Conservation (phyloP, 441 rosid species). For the Gossypium gossypioides region DNA sequence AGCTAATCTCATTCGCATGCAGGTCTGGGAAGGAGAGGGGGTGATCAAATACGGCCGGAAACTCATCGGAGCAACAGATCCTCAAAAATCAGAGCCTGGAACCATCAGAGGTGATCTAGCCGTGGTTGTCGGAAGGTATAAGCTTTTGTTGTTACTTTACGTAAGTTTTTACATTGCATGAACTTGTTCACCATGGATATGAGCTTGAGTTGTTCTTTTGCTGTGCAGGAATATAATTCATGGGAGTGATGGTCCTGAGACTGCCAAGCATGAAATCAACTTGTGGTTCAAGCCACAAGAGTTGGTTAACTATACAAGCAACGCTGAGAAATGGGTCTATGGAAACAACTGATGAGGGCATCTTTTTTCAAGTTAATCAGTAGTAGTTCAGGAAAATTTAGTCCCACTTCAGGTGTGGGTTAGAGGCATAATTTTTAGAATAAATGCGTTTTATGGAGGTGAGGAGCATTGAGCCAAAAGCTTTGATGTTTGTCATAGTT, state of each 20-base stretch:
- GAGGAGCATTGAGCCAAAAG: slow-evolving; percentile 1
- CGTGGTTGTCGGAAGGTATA: slow-evolving; percentile 81
- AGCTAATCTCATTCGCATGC: slow-evolving; percentile 13
- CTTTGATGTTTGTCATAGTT: neutral
- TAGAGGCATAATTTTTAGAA: slow-evolving; percentile 24
- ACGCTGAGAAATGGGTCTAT: slow-evolving; percentile 87
- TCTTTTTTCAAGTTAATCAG: neutral
- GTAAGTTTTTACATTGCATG: neutral
- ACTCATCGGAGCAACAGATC: slow-evolving; percentile 94
- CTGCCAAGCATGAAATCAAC: slow-evolving; percentile 78
- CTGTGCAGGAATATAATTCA: slow-evolving; percentile 73
- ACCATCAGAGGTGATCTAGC: slow-evolving; percentile 96
- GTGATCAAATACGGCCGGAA: slow-evolving; percentile 82
- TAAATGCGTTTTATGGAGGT: slow-evolving; percentile 17
- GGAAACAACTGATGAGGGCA: slow-evolving; percentile 42
- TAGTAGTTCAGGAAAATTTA: slow-evolving; percentile 18
- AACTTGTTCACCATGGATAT: neutral
- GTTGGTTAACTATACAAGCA: slow-evolving; percentile 62
- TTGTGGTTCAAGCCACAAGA: slow-evolving; percentile 96
- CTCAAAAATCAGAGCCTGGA: slow-evolving; percentile 94
- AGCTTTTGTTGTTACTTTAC: neutral
- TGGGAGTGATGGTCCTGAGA: slow-evolving; percentile 94
- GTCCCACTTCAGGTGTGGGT: slow-evolving; percentile 18
- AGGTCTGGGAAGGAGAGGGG: slow-evolving; percentile 99
- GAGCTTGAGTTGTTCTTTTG: neutral